Evolutionary conservation across 2,329 filamentous ascomycete species (phyloP).

Genomic region (Colletotrichum sp.): DNA sequence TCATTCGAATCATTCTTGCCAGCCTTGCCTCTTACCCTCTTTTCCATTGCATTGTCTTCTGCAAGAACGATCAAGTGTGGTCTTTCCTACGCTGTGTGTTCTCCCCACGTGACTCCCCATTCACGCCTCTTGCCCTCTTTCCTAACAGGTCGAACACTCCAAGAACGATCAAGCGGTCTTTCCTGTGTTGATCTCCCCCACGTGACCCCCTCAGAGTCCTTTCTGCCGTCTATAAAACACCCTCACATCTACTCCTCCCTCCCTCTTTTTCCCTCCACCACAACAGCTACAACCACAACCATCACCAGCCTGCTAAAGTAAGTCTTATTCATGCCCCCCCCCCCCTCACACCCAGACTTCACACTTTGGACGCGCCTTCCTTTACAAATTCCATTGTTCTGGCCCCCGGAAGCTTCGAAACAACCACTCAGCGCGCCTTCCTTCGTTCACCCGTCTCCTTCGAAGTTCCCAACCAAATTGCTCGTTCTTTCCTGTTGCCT

Average conservation of each 20-base stretch:
- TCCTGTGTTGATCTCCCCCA: neutral
- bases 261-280: neutral
- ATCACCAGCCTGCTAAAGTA: too few species aligned
- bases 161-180: neutral
- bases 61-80: neutral
- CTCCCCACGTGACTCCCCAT: neutral
- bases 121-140: neutral
- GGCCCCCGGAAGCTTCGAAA: neutral
- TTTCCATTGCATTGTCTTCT: accelerated
- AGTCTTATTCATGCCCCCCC: too few species aligned
- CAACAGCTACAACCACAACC: neutral
- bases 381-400: neutral
- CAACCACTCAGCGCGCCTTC: neutral
- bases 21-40: neutral
- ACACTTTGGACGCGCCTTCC: neutral
- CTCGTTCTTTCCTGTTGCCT: neutral
- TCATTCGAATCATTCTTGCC: neutral
- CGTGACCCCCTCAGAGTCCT: neutral
- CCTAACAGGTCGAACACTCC: neutral
- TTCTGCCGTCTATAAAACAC: neutral
- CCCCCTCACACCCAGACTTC: too few species aligned
- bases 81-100: neutral
- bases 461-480: neutral
- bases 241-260: neutral
- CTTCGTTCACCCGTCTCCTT: neutral